These are phyloP conservation scores for Debaryomyces udenii DNA, from an alignment of 1,139 yeast genomes.

Conservation along the genomic window DNA sequence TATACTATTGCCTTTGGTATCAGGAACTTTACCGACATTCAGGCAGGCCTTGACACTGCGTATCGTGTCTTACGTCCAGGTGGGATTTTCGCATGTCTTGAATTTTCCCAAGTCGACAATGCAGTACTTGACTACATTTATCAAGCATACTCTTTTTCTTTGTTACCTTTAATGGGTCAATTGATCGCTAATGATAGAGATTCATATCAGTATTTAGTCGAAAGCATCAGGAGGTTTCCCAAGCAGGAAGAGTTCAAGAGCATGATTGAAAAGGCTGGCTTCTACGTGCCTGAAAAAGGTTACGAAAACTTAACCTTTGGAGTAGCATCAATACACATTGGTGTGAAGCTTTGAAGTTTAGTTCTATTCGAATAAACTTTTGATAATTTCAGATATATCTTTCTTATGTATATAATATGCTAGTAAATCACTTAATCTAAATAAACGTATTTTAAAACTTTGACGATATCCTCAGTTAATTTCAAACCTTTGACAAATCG, in stretches of 20 bases:
- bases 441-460: constrained; percentile 20
- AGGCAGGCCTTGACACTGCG: constrained; percentile 90
- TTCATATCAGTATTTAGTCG: constrained; percentile 93
- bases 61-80: constrained; percentile 97
- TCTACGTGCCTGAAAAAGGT: constrained; percentile 82
- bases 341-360: constrained; percentile 64
- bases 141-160: constrained; percentile 85
- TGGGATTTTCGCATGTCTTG: constrained; percentile 96
- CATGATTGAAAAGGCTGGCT: constrained; percentile 96
- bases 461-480: constrained; percentile 36
- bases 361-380: constrained; percentile 1
- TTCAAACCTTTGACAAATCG: constrained; percentile 31
- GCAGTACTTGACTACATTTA: constrained; percentile 73
- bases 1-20: constrained; percentile 98
- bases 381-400: constrained; percentile 11
- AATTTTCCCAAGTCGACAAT: constrained; percentile 89
- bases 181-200: constrained; percentile 93
- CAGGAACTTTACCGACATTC: constrained; percentile 92
- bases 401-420: constrained; percentile 19
- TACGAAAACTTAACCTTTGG: constrained; percentile 97
- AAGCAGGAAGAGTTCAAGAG: constrained; percentile 85
- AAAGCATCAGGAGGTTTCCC: constrained; percentile 90
- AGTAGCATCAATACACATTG: constrained; percentile 93
- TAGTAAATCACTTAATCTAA: constrained; percentile 14
- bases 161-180: constrained; percentile 94